A percentile compares a stretch with the other conserved stretches of the same genome.
phyloP scores from a whole-genome alignment of 2,329 filamentous ascomycete species.

The Aureobasidium sp. region DNA sequence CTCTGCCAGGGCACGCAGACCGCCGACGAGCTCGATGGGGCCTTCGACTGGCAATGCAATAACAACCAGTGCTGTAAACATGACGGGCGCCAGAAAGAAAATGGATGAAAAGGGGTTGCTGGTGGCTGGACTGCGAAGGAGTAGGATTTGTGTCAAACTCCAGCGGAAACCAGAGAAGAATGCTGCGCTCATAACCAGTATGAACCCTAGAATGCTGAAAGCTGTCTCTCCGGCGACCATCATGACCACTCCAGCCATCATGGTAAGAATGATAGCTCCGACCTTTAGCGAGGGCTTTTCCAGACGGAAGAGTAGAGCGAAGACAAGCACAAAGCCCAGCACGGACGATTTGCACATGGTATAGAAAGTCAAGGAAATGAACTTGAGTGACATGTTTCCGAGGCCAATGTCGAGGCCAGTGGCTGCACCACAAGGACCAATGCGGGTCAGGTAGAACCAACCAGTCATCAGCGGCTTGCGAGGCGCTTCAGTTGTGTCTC shows the following conservation, averaged over 20 bases:
- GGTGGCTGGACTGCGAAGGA: conserved; percentile 87
- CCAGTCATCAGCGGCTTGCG: conserved; percentile 67
- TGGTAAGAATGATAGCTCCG: conserved; percentile 76
- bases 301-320: conserved; percentile 88
- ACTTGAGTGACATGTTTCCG: conserved; percentile 91
- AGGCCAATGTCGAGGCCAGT: conserved; percentile 94
- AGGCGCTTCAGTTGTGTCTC: conserved; percentile 20
- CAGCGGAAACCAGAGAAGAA: conserved; percentile 96
- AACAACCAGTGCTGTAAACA: conserved; percentile 75
- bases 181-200: conserved; percentile 84
- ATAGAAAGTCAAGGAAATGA: conserved; percentile 94
- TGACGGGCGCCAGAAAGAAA: conserved; percentile 93
- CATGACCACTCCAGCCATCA: conserved; percentile 91
- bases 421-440: conserved; percentile 83
- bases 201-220: conserved; percentile 78
- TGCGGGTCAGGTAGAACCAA: conserved; percentile 83
- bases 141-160: conserved; percentile 94
- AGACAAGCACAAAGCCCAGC: conserved; percentile 86
- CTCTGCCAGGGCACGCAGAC: conserved; percentile 54
- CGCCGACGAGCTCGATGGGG: conserved; percentile 56
- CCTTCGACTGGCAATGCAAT: conserved; percentile 86
- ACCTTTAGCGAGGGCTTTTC: conserved; percentile 81
- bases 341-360: conserved; percentile 99
- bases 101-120: conserved; percentile 95
- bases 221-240: conserved; percentile 96